phyloP scores from a whole-genome alignment of 495 filamentous ascomycete genomes.

The Annulohypoxylon maeteangense region DNA sequence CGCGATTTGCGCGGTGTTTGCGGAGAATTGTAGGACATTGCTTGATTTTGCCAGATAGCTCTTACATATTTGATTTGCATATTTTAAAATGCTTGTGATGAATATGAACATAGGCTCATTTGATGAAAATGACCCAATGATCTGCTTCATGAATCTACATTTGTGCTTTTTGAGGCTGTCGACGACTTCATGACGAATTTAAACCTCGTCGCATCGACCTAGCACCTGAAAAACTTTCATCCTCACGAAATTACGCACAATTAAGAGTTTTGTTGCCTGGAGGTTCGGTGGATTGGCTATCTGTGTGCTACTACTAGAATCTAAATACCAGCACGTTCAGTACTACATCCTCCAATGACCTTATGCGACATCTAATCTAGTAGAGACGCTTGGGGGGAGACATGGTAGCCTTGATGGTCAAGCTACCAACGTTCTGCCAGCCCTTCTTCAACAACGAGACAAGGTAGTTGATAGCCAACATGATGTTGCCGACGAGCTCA shows the following conservation, averaged over 20 bases:
- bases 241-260: not conserved
- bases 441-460: constrained; percentile 99
- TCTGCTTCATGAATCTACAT: too few species aligned
- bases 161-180: not conserved
- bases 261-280: not conserved
- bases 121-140: too few species aligned
- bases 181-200: not conserved
- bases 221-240: not conserved
- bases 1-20: not conserved
- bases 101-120: too few species aligned
- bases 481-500: constrained; percentile 93
- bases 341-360: constrained; percentile 43
- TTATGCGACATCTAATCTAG: constrained; percentile 59
- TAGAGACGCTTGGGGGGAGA: constrained; percentile 95
- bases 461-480: constrained; percentile 98
- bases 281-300: constrained; percentile 46
- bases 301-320: constrained; percentile 28
- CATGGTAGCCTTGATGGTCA: constrained; percentile 99
- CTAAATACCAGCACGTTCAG: constrained; percentile 35
- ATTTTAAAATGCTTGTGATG: not conserved
- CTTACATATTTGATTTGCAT: not conserved
- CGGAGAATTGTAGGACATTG: too few species aligned
- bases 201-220: not conserved
- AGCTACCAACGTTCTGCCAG: constrained; percentile 99
- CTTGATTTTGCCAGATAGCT: not conserved